phyloP scores from a whole-genome alignment of 1,284 basidiomycete species.

The Apiotrichum porosum region DNA sequence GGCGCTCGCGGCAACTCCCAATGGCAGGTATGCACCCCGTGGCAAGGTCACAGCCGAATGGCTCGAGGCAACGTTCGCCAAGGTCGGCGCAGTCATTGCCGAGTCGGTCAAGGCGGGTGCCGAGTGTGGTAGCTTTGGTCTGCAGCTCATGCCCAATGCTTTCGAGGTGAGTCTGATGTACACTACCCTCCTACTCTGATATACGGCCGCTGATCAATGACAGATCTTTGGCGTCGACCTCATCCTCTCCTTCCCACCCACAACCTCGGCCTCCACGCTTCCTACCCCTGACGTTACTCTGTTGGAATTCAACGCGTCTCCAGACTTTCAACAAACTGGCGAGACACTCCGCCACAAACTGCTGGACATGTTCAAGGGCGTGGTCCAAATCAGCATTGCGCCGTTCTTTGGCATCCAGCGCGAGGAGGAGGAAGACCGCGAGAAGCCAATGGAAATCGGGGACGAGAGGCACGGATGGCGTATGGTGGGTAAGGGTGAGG shows the following conservation, averaged over 20 bases:
- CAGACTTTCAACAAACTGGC: slow-evolving; percentile 91
- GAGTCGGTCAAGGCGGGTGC: slow-evolving; percentile 83
- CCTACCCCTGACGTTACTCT: slow-evolving; percentile 60
- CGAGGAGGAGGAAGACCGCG: slow-evolving; percentile 8
- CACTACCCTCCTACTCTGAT: too few species aligned
- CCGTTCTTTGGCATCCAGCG: slow-evolving; percentile 53
- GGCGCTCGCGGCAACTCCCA: slow-evolving; percentile 33
- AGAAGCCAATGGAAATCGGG: slow-evolving; percentile 26
- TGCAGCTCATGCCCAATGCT: slow-evolving; percentile 77
- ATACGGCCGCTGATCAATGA: too few species aligned
- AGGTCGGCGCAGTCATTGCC: slow-evolving; percentile 63
- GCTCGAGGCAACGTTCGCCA: slow-evolving; percentile 57
- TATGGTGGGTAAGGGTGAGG: slow-evolving; percentile 41
- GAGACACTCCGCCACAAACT: slow-evolving; percentile 68
- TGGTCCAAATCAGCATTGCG: slow-evolving; percentile 62
- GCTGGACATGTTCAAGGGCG: slow-evolving; percentile 70
- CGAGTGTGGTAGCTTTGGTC: slow-evolving; percentile 55
- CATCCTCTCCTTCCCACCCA: slow-evolving; percentile 59
- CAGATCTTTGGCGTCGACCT: slow-evolving; percentile 85
- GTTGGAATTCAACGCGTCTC: slow-evolving; percentile 90
- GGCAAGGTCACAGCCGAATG: slow-evolving; percentile 52
- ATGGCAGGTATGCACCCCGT: slow-evolving; percentile 4
- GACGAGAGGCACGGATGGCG: slow-evolving; percentile 42
- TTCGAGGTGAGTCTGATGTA: slow-evolving; percentile 63
- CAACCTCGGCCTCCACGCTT: slow-evolving; percentile 36